phyloP scores from a whole-genome alignment of 148 eudicot genomes.

The Silene conica region DNA sequence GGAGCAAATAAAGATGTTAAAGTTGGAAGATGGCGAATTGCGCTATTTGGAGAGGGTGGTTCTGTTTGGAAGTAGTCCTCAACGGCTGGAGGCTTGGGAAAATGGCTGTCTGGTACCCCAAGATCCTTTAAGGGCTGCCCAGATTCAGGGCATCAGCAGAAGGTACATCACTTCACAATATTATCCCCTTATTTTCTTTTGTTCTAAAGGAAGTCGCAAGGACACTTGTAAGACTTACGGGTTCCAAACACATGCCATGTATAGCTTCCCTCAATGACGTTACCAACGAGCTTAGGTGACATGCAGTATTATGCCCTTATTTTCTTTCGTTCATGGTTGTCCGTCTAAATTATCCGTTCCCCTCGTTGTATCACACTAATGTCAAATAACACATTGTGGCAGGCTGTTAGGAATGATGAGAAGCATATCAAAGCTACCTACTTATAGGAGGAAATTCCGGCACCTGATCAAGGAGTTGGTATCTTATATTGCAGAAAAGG shows the following conservation, averaged over 20 bases:
- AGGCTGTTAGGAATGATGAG: slow-evolving; percentile 75
- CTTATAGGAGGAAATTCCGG: slow-evolving; percentile 64
- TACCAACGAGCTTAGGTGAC: too few relatives aligned
- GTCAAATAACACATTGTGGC: slow-evolving; percentile 13
- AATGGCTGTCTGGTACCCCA: slow-evolving; percentile 56
- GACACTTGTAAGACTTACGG: too few relatives aligned
- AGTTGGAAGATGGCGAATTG: slow-evolving; percentile 55
- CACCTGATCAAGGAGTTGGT: slow-evolving; percentile 59
- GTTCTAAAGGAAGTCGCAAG: too few relatives aligned
- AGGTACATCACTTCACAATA: slow-evolving; percentile 39
- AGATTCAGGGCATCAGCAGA: slow-evolving; percentile 81
- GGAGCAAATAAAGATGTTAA: slow-evolving; percentile 65
- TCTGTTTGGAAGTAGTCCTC: slow-evolving; percentile 52
- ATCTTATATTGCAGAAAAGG: slow-evolving; percentile 36
- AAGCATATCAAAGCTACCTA: slow-evolving; percentile 76
- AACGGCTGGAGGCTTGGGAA: slow-evolving; percentile 60
- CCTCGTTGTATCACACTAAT: neutral
- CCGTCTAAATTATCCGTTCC: neutral
- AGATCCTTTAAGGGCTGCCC: slow-evolving; percentile 76
- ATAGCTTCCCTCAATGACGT: too few relatives aligned
- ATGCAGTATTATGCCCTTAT: neutral
- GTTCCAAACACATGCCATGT: too few relatives aligned
- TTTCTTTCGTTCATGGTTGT: too few relatives aligned
- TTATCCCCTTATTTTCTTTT: too few relatives aligned
- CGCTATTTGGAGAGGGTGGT: slow-evolving; percentile 59